Percentiles rank a stretch among this genome's conserved stretches.
These are phyloP conservation scores for Dipteronia sinensis DNA, from an alignment of 345 rosid species.

Conservation along the genomic window DNA sequence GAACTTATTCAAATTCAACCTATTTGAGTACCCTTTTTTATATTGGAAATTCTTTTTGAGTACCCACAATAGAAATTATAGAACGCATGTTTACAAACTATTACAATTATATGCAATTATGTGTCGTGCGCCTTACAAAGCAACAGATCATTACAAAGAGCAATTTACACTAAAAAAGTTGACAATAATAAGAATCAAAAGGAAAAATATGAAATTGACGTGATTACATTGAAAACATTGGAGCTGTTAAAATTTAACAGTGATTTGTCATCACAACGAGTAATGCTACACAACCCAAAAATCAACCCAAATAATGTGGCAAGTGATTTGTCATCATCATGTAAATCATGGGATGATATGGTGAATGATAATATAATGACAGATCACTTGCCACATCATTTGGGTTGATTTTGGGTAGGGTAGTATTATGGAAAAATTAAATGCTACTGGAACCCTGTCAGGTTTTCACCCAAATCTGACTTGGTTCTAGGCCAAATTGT, in stretches of 20 bases:
- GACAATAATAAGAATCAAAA: background rate
- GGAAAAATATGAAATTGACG: background rate
- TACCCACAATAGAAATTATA: background rate
- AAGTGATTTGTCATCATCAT: too few relatives aligned
- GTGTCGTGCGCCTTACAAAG: background rate
- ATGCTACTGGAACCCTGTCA: background rate
- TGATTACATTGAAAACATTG: background rate
- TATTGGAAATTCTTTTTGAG: background rate
- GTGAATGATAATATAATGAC: too few relatives aligned
- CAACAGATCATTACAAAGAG: background rate
- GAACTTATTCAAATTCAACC: background rate
- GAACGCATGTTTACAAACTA: background rate
- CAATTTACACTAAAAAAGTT: background rate
- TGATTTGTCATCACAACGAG: too few relatives aligned
- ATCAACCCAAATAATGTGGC: too few relatives aligned
- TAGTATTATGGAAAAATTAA: too few relatives aligned
- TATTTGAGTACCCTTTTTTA: background rate
- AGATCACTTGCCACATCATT: too few relatives aligned
- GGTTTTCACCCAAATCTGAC: background rate
- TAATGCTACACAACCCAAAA: too few relatives aligned
- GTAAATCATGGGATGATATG: too few relatives aligned
- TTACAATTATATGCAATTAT: background rate
- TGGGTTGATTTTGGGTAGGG: too few relatives aligned
- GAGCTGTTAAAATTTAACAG: background rate
- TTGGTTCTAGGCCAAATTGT: background rate